Evolutionary conservation across 257 asterid species (phyloP).

Genomic region (Galeopsis tetrahit): DNA sequence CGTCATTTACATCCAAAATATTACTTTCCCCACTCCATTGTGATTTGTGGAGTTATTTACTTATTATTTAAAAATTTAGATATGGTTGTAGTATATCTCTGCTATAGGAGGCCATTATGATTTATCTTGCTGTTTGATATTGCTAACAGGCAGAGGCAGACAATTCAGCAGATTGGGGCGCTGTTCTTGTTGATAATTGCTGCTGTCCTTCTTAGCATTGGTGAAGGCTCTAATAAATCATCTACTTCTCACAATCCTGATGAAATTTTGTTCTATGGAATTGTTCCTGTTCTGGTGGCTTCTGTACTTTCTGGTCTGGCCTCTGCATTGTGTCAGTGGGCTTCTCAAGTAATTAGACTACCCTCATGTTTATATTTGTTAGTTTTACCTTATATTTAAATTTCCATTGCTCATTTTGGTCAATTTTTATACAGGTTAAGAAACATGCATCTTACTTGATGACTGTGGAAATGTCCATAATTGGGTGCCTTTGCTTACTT

Average conservation of each 20-base stretch:
- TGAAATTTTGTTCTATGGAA: slow-evolving; percentile 78
- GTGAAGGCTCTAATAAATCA: slow-evolving; percentile 91
- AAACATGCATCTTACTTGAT: slow-evolving; percentile 86
- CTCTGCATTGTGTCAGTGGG: slow-evolving; percentile 99
- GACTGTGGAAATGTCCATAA: slow-evolving; percentile 96
- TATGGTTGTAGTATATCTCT: slow-evolving; percentile 11
- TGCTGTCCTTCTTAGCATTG: slow-evolving; percentile 82
- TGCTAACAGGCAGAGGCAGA: slow-evolving; percentile 77
- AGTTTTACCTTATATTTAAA: slow-evolving; percentile 20
- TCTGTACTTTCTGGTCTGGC: slow-evolving; percentile 97
- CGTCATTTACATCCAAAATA: not conserved
- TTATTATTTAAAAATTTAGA: not conserved
- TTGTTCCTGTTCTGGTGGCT: slow-evolving; percentile 85
- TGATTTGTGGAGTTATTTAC: not conserved
- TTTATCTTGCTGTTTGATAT: slow-evolving; percentile 16
- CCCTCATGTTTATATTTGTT: slow-evolving; percentile 25
- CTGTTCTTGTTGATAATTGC: slow-evolving; percentile 87
- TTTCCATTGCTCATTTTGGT: slow-evolving; percentile 21
- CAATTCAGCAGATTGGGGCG: slow-evolving; percentile 93
- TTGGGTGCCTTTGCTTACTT: slow-evolving; percentile 91
- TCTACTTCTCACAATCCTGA: slow-evolving; percentile 64
- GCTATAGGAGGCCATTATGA: not conserved
- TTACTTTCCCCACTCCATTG: slow-evolving; percentile 2
- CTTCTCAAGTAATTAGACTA: slow-evolving; percentile 75
- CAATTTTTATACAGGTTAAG: slow-evolving; percentile 63